Percentiles rank a stretch among this genome's conserved stretches.
phyloP scores from a whole-genome alignment of 1,284 basidiomycete species.

The Schizophyllum commune region DNA sequence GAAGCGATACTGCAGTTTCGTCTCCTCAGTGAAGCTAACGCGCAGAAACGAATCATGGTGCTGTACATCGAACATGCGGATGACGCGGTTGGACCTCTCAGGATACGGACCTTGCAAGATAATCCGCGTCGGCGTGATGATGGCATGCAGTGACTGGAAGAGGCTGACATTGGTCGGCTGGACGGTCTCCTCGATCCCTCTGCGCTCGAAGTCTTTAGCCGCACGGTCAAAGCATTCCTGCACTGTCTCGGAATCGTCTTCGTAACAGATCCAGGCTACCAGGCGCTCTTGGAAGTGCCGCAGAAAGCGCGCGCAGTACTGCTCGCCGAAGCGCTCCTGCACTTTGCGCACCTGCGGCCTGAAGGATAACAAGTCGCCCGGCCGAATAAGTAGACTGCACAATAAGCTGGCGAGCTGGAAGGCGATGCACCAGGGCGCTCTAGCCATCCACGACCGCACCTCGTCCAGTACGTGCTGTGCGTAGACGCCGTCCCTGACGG shows the following conservation, averaged over 20 bases:
- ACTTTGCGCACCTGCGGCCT: slow-evolving; percentile 11
- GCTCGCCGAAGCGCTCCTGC: slow-evolving; percentile 25
- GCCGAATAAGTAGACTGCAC: slow-evolving; percentile 25
- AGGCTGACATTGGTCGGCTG: background rate
- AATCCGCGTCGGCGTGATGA: slow-evolving; percentile 52
- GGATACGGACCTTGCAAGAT: slow-evolving; percentile 50
- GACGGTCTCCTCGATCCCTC: slow-evolving; percentile 25
- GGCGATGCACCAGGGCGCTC: slow-evolving; percentile 40
- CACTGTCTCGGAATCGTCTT: slow-evolving; percentile 22
- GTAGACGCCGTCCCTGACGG: slow-evolving; percentile 37
- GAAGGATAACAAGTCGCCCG: slow-evolving; percentile 12
- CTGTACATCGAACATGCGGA: slow-evolving; percentile 37
- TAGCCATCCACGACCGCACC: slow-evolving; percentile 28
- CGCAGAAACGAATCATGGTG: slow-evolving; percentile 53
- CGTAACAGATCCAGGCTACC: slow-evolving; percentile 30
- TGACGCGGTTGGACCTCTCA: slow-evolving; percentile 60
- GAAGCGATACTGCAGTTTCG: slow-evolving; percentile 21
- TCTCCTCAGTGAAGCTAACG: slow-evolving; percentile 32
- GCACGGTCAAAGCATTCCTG: slow-evolving; percentile 12
- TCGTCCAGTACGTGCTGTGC: slow-evolving; percentile 24
- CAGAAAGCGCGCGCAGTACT: slow-evolving; percentile 15
- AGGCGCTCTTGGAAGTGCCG: slow-evolving; percentile 15
- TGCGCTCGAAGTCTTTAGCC: slow-evolving; percentile 17
- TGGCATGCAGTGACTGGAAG: slow-evolving; percentile 48
- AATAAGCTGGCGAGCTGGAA: slow-evolving; percentile 50